Evolutionary conservation across 2,329 filamentous ascomycete genomes (phyloP).

Genomic region (Fusarium sp.): DNA sequence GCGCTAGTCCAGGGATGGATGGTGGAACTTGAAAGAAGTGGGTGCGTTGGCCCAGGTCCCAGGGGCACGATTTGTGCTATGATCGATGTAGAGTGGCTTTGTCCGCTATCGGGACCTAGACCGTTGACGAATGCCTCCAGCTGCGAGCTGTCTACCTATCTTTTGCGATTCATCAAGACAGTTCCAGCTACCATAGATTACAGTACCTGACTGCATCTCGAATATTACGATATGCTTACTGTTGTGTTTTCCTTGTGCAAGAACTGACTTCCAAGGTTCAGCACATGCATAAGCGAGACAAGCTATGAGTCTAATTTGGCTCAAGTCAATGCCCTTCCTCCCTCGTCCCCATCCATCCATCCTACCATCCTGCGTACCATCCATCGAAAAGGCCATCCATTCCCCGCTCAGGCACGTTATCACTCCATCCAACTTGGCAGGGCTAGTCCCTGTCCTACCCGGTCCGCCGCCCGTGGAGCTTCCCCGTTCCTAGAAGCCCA

Average conservation of each 20-base stretch:
- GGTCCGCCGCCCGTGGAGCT: background rate
- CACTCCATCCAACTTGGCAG: conserved; percentile 10
- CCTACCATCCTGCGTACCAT: conserved; percentile 14
- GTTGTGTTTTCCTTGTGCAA: background rate
- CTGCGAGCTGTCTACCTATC: background rate
- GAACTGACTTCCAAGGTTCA: background rate
- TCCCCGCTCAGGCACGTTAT: conserved; percentile 23
- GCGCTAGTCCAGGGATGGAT: conserved; percentile 32
- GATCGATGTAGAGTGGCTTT: background rate
- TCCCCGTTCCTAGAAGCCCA: conserved; percentile 22
- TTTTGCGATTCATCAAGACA: background rate
- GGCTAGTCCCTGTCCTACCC: conserved; percentile 31
- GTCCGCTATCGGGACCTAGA: conserved; percentile 6
- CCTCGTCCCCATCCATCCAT: background rate
- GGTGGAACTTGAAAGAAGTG: conserved; percentile 19
- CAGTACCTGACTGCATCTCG: background rate
- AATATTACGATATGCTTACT: background rate
- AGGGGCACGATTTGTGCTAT: conserved; percentile 13
- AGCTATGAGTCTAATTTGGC: conserved; percentile 35
- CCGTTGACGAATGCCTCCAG: background rate
- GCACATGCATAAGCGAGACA: conserved; percentile 23
- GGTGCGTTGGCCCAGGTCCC: conserved; percentile 33
- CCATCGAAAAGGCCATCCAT: conserved; percentile 1
- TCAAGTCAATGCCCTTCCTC: conserved; percentile 15
- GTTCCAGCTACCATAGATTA: background rate